phyloP scores from a whole-genome alignment of 768 basidiomycete species.

The Amanita rubescens region DNA sequence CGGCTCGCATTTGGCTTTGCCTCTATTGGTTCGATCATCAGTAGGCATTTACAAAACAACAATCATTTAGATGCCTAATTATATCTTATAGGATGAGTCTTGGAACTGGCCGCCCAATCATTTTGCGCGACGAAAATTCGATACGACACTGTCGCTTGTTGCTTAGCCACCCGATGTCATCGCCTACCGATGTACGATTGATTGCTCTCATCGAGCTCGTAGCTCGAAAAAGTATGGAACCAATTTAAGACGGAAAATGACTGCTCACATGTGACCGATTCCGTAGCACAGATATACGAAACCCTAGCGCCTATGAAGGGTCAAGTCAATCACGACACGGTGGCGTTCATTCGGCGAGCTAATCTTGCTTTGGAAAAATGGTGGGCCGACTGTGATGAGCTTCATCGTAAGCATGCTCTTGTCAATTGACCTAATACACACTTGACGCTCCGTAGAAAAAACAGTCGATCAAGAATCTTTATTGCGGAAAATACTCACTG shows the following conservation, averaged over 20 bases:
- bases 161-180: constrained; percentile 79
- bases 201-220: constrained; percentile 87
- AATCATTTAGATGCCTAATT: not conserved
- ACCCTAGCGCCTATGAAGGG: constrained; percentile 82
- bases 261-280: not conserved
- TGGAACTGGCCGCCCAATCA: constrained; percentile 85
- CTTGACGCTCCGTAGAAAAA: constrained; percentile 38
- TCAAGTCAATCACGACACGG: constrained; percentile 76
- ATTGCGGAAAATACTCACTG: constrained; percentile 79
- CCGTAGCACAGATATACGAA: constrained; percentile 85
- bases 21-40: constrained; percentile 97
- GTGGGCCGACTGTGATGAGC: constrained; percentile 83
- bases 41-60: constrained; percentile 34
- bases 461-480: constrained; percentile 82
- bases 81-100: constrained; percentile 67
- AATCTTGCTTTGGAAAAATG: constrained; percentile 84
- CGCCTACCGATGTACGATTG: constrained; percentile 83
- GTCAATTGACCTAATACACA: constrained; percentile 2
- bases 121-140: constrained; percentile 83
- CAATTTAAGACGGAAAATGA: not conserved
- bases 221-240: constrained; percentile 73
- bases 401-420: constrained; percentile 54
- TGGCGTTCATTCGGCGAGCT: constrained; percentile 83
- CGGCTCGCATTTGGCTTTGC: constrained; percentile 90
- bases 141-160: constrained; percentile 80